These are phyloP conservation scores for Penicillium hordei DNA, from an alignment of 2,329 filamentous ascomycete species.

Conservation along the genomic window DNA sequence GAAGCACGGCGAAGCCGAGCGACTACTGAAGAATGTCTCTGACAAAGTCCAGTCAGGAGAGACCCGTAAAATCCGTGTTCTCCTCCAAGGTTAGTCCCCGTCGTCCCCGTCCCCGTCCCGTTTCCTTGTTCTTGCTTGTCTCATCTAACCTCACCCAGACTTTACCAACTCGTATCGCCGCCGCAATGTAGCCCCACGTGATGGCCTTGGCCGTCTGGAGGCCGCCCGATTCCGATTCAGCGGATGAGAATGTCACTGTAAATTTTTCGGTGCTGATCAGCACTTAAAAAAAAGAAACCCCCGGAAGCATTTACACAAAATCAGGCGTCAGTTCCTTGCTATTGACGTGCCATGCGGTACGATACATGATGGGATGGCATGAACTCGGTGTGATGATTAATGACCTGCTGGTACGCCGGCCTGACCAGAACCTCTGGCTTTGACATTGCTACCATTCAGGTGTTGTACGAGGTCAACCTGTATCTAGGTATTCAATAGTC, in stretches of 20 bases:
- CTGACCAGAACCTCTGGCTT: conserved; percentile 12
- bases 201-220: conserved; percentile 84
- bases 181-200: conserved; percentile 90
- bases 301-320: conserved; percentile 26
- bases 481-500: conserved; percentile 11
- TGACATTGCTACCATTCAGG: conserved; percentile 4
- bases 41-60: conserved; percentile 70
- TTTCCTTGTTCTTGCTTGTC: background rate
- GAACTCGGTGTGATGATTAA: conserved; percentile 24
- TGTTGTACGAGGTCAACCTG: conserved; percentile 5
- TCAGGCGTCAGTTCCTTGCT: conserved; percentile 22
- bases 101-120: too few species aligned
- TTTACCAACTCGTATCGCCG: conserved; percentile 94
- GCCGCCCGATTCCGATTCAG: conserved; percentile 82
- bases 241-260: conserved; percentile 42
- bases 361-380: conserved; percentile 21
- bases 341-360: conserved; percentile 22
- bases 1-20: conserved; percentile 74
- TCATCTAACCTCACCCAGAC: conserved; percentile 51
- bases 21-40: conserved; percentile 75
- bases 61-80: conserved; percentile 74
- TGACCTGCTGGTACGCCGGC: conserved; percentile 20
- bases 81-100: conserved; percentile 63
- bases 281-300: conserved; percentile 13
- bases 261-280: conserved; percentile 13